Evolutionary conservation across 192 early-diverging fungal species (phyloP), one percentile per base, ranked within the genome.

Genomic region (Backusella tuberculispora): DNA sequence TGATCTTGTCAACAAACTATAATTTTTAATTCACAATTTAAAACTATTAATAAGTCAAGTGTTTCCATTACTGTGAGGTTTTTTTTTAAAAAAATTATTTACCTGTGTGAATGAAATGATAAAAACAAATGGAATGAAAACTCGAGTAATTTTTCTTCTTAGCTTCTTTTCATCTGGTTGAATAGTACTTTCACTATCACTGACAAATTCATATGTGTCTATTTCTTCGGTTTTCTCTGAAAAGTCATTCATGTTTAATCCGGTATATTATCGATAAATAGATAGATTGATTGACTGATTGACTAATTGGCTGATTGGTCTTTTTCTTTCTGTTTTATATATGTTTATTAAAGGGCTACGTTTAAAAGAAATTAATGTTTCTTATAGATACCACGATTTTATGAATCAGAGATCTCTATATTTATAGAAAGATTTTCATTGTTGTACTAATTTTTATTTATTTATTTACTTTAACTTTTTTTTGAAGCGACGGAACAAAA

Each of bases 71-170:
- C 1, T 2, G 2, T 4, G 17, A n/a, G 17, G n/a, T 6, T 9
- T 19, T 21, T 17, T 17, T 48, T 21, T 53, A 24, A 21, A 45
- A 21, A 42, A 40, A n/a, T n/a, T n/a, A n/a, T 34, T 69, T 70
- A 70, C 68, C 43, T 70, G 68, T 46, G 45, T 70, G 46, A 70
- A 70, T n/a, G 46, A 29, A 48, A 70, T 24, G 1, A 45, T n/a
- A 14, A 42, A 19, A 9, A 70, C 43, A 34, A 70, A 45, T 26
- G 68, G 68, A 24, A 15, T 19, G 10, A 70, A 47, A 26, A 29
- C 45, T 45, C 45, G 29, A 43, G 48, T 45, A 17, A 70, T 29
- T 24, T 70, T 70, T 21, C 43, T 44, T 24, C 26, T 29, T 34
- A 46, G 29, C 29, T 19, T 45, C 6, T 13, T 44, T 47, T 70